Conservation (phyloP, 768 basidiomycete species). For the Phylloporus rhodoxanthus region DNA sequence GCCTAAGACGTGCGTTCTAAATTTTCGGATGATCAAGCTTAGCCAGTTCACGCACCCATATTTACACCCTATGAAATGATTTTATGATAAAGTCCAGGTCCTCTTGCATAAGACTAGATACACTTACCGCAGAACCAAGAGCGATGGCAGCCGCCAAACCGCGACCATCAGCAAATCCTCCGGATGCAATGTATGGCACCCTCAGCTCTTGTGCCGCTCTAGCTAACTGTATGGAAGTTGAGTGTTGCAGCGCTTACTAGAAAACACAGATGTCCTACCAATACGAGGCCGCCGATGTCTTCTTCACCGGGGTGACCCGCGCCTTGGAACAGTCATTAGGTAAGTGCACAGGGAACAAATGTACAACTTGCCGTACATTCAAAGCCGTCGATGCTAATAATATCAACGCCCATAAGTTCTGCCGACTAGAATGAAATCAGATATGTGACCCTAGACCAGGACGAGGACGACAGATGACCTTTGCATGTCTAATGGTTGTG, state of each 20-base stretch:
- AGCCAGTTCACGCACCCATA: constrained; percentile 46
- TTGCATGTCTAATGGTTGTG: constrained; percentile 79
- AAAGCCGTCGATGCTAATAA: constrained; percentile 85
- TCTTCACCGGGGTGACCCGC: constrained; percentile 95
- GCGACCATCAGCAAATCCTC: constrained; percentile 82
- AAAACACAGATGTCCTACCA: constrained; percentile 41
- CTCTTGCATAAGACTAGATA: background rate
- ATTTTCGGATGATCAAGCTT: background rate
- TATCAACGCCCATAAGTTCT: constrained; percentile 74
- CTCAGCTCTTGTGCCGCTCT: constrained; percentile 80
- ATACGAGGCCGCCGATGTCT: constrained; percentile 80
- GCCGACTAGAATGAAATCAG: constrained; percentile 40
- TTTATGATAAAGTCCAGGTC: background rate
- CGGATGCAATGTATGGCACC: constrained; percentile 84
- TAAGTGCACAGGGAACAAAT: background rate
- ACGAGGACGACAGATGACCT: constrained; percentile 42
- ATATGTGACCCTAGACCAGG: background rate
- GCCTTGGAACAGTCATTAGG: constrained; percentile 40
- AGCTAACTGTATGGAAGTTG: constrained; percentile 52
- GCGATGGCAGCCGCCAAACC: constrained; percentile 79
- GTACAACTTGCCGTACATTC: constrained; percentile 54
- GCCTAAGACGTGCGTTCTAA: constrained; percentile 27
- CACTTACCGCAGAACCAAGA: constrained; percentile 70
- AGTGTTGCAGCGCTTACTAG: background rate
- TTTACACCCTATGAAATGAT: constrained; percentile 61